Conservation (phyloP, 768 basidiomycete species). For the Lactarius quietus region DNA sequence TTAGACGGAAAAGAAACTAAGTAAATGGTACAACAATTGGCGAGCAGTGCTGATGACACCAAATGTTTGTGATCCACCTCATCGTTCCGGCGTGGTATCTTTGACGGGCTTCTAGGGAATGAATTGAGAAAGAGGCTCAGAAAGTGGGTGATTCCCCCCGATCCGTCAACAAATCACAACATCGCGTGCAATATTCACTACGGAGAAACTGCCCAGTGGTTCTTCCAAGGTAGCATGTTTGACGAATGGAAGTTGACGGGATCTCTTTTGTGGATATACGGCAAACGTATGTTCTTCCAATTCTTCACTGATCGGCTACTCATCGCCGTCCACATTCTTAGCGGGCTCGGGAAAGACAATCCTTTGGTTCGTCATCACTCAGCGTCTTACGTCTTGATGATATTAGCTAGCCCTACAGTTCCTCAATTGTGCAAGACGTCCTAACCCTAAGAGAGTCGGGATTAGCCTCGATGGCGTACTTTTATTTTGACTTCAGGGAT, state of each 20-base stretch:
- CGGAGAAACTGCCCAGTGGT: not conserved
- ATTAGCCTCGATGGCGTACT: too few relatives aligned
- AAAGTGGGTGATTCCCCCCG: not conserved
- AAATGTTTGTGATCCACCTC: not conserved
- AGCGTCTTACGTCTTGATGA: too few relatives aligned
- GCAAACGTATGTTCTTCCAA: not conserved
- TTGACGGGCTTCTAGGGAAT: not conserved
- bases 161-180: not conserved
- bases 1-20: too few relatives aligned
- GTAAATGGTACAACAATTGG: too few relatives aligned
- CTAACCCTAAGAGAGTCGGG: too few relatives aligned
- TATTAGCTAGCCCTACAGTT: too few relatives aligned
- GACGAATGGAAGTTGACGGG: not conserved
- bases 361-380: too few relatives aligned
- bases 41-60: too few relatives aligned
- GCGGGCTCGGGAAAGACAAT: too few relatives aligned
- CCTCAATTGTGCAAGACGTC: too few relatives aligned
- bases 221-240: not conserved
- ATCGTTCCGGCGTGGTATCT: not conserved
- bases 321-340: not conserved
- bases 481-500: too few relatives aligned
- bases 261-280: not conserved
- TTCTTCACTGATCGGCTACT: not conserved
- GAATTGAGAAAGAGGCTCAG: not conserved
- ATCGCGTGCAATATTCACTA: not conserved